Percentiles rank a stretch among this genome's conserved stretches.
Conservation (phyloP, 2,329 filamentous ascomycete species). For the Trichoderma koningiopsis region DNA sequence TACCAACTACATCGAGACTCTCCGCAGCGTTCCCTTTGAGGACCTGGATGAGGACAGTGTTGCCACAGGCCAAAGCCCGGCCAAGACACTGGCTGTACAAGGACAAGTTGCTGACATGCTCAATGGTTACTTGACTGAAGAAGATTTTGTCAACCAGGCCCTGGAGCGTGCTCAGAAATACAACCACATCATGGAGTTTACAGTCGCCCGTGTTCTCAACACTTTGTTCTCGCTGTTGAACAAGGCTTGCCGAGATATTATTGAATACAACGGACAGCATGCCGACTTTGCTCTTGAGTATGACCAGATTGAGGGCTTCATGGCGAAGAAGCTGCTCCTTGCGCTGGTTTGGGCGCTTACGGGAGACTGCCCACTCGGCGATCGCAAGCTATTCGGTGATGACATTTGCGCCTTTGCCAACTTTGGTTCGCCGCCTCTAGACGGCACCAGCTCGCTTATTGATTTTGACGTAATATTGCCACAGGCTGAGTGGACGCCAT, state of each 20-base stretch:
- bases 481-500: constrained; percentile 83
- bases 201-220: constrained; percentile 82
- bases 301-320: constrained; percentile 85
- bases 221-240: constrained; percentile 95
- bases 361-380: constrained; percentile 85
- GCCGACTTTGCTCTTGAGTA: constrained; percentile 89
- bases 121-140: constrained; percentile 71
- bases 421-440: constrained; percentile 80
- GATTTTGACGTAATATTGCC: constrained; percentile 92
- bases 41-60: constrained; percentile 93
- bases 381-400: constrained; percentile 89
- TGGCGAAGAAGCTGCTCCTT: constrained; percentile 91
- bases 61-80: constrained; percentile 71
- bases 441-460: constrained; percentile 81
- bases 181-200: constrained; percentile 99
- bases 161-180: constrained; percentile 76
- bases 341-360: constrained; percentile 94
- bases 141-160: constrained; percentile 78
- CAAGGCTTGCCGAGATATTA: constrained; percentile 86
- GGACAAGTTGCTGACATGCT: constrained; percentile 78
- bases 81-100: constrained; percentile 79
- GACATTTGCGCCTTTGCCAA: constrained; percentile 79
- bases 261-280: constrained; percentile 96
- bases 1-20: constrained; percentile 80
- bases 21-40: constrained; percentile 84